Conservation (phyloP, 75 land plant genomes). For the Adiantum capillusveneris region DNA sequence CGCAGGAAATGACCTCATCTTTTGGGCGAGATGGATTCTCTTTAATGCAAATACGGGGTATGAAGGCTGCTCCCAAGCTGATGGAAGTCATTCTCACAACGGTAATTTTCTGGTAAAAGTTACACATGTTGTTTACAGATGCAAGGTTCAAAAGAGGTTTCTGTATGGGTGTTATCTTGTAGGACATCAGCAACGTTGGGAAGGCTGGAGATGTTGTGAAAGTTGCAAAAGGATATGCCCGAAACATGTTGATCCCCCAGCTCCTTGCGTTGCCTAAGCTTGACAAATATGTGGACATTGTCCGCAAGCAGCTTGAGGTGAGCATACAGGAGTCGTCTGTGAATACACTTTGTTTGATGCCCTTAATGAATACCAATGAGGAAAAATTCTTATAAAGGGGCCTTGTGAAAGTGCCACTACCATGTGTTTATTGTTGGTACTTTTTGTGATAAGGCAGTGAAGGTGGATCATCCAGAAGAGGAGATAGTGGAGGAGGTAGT, state of each 20-base stretch:
- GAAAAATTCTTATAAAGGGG: too few species aligned
- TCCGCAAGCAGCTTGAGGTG: constrained; percentile 67
- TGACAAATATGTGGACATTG: constrained; percentile 63
- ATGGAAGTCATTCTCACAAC: constrained; percentile 9
- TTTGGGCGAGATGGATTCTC: neutral
- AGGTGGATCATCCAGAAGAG: constrained; percentile 41
- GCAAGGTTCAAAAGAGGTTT: neutral
- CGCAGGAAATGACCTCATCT: neutral
- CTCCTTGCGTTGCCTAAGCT: constrained; percentile 83
- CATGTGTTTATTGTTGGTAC: neutral
- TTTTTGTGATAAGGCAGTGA: constrained; percentile 10
- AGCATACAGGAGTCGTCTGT: too few species aligned
- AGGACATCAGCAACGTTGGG: constrained; percentile 46
- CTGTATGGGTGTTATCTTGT: neutral
- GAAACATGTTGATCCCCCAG: constrained; percentile 84
- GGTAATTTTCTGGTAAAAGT: neutral
- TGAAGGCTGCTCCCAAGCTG: constrained; percentile 7
- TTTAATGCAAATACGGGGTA: neutral
- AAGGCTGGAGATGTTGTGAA: constrained; percentile 84
- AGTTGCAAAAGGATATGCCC: constrained; percentile 90
- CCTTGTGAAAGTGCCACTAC: too few species aligned
- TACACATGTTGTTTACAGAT: neutral
- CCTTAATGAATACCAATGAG: too few species aligned
- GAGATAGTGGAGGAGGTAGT: constrained; percentile 31
- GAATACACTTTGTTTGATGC: too few species aligned